These are phyloP conservation scores for Rhododendron henanense DNA, from an alignment of 148 eudicot species.

Conservation along the genomic window DNA sequence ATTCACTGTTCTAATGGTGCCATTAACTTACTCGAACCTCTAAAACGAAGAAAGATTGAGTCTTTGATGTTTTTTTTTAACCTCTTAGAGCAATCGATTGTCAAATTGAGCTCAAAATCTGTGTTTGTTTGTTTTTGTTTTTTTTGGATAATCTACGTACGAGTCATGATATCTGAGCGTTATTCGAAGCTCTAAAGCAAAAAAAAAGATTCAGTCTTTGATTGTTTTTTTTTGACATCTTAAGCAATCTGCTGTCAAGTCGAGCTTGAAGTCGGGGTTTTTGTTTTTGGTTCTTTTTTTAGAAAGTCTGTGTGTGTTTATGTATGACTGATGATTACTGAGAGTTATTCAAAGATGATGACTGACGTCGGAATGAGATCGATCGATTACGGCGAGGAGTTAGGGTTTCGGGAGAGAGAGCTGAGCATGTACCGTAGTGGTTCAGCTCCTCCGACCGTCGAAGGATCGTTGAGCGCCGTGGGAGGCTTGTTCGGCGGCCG, in stretches of 20 bases:
- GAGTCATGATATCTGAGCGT: background rate
- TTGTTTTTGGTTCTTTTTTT: background rate
- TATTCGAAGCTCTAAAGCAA: background rate
- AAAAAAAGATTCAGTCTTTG: constrained; percentile 15
- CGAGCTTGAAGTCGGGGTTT: background rate
- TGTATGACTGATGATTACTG: constrained; percentile 34
- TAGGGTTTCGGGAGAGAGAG: constrained; percentile 41
- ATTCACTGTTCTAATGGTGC: constrained; percentile 7
- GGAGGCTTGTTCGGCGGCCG: constrained; percentile 36
- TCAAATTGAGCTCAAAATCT: background rate
- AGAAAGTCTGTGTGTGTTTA: background rate
- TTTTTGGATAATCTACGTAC: background rate
- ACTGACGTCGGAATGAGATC: constrained; percentile 56
- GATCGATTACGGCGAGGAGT: constrained; percentile 53
- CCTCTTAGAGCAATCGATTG: constrained; percentile 1
- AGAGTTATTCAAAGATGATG: constrained; percentile 38
- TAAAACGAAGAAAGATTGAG: constrained; percentile 6
- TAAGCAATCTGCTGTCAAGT: background rate
- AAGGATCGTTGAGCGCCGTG: constrained; percentile 49
- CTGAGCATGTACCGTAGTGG: constrained; percentile 54
- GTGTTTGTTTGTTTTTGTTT: background rate
- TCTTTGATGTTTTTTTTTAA: constrained; percentile 11
- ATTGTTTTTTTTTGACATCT: constrained; percentile 10
- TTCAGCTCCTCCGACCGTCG: constrained; percentile 80
- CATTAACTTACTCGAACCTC: constrained; percentile 9